Evolutionary conservation across 1,284 basidiomycete species (phyloP), one percentile per base, ranked within the genome.

Genomic region (Sphagnurus paluster): DNA sequence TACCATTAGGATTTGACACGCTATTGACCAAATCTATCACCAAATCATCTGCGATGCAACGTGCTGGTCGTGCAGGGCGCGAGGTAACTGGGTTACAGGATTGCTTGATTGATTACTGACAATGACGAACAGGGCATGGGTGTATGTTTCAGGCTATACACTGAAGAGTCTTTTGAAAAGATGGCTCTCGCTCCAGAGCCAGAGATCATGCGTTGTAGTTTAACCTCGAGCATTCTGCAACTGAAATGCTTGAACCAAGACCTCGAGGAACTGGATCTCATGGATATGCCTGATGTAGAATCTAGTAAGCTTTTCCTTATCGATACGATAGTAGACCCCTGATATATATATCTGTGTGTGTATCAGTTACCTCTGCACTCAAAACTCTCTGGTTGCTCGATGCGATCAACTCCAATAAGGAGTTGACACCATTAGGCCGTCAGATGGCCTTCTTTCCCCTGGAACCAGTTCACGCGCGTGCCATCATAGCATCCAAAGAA

Each of bases 11-110:
- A 1, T 90, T 98, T 56, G 92, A 96, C 66, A 87, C 90, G n/a
- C 73, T 98, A 10, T 62, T 90, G 36, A 87, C 87, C n/a, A 80
- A 81, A 61, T 80, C 87, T 38, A 90, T 97, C 53, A 90, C 89
- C n/a, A 86, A 92, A 65, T 92, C 92, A 0, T 89, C 92, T 23
- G 89, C 93, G 8, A 83, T 86, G 77, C 87, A 90, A 58, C 72
- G 94, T 35, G 81, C 93, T 26, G 93, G 95, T 66, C 85, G 96
- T 57, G 91, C 92, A 0, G 92, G 97, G 56, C 87, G 96, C 58
- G 90, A 98, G 71, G 83, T 88, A 58, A 46, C 66, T 19, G 41
- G 52, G 19, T 46, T 36, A 32, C 19, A 17, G 46, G 28, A 52
- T 28, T 34, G 28, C n/a, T 17, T n/a, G 32, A 1, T 13, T 5